Evolutionary conservation across 2,329 filamentous ascomycete genomes (phyloP), one percentile per base, ranked within the genome.

Genomic region (Colletotrichum musicola): DNA sequence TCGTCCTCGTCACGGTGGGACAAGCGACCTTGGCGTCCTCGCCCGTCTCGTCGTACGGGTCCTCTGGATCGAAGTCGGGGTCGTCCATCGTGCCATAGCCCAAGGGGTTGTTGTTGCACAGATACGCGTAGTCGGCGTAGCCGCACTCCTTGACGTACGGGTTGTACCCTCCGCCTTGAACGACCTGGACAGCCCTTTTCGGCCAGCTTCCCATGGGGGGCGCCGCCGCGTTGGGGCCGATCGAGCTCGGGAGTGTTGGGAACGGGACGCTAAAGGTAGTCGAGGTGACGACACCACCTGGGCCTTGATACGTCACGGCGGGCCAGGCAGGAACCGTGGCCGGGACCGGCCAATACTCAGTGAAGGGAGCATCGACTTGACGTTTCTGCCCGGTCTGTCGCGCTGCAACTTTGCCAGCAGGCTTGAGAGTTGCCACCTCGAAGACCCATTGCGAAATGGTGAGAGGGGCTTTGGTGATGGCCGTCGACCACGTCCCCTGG

Each of bases 401-500:
- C 62, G 62, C 35, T 61, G 57, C 35, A 12, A 38, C 35, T 38
- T 54, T 42, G 55, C 14, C 20, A 16, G 27, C 69, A 13, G 38
- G 30, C 18, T 47, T 69, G 14, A 75, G 49, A 0, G 75, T 77
- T 18, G 74, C 69, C 1, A 68, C 40, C 35, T 76, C 71, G 50
- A 77, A 76, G 22, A 72, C 14, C 71, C 66, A 71, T 12, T 75
- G 44, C 6, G 74, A 70, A 13, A 78, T 70, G 30, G 76, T 76
- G 6, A 78, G 16, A 10, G 77, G 75, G 10, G 72, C 22, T 38
- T 62, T 35, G 7, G 75, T 79, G 30, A 79, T 75, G 14, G 73
- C 76, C 49, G 64, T 78, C 6, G 75, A 75, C 77, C 77, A 79
- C 9, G 72, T 69, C 5, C 69, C 77, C 9, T 68, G 3, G 70